Evolutionary conservation across 179 eudicot species (phyloP).

Genomic region (Nepenthes alata): DNA sequence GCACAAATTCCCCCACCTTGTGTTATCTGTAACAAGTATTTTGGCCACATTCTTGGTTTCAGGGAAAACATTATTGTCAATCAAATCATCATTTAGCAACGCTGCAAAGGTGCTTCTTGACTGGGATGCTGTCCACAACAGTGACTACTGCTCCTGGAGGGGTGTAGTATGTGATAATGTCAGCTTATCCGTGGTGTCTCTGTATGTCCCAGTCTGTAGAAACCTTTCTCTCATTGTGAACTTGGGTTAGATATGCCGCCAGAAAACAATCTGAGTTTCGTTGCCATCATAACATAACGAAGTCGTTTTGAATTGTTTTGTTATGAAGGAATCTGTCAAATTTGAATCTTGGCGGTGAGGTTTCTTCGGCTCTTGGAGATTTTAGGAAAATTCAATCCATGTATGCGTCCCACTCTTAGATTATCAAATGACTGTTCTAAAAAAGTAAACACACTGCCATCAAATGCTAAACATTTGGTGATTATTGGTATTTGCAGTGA

Average conservation of each 20-base stretch:
- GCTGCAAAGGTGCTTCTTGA: slow-evolving; percentile 44
- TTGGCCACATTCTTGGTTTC: background rate
- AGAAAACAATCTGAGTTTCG: too few species aligned
- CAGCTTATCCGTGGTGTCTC: slow-evolving; percentile 36
- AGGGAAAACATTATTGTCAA: slow-evolving; percentile 49
- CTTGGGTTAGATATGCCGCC: too few species aligned
- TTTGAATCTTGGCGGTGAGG: slow-evolving; percentile 57
- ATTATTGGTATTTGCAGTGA: slow-evolving; percentile 27
- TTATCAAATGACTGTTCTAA: background rate
- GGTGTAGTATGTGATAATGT: slow-evolving; percentile 43
- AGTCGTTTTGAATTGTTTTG: too few species aligned
- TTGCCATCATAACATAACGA: too few species aligned
- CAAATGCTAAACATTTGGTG: too few species aligned
- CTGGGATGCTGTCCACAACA: slow-evolving; percentile 47
- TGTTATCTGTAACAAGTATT: too few species aligned
- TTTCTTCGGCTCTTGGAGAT: slow-evolving; percentile 52
- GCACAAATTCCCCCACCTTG: too few species aligned
- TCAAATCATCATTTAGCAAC: slow-evolving; percentile 47
- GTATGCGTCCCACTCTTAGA: slow-evolving; percentile 16
- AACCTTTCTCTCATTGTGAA: background rate
- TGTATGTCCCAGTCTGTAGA: slow-evolving; percentile 19
- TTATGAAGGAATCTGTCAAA: slow-evolving; percentile 41
- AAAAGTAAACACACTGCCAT: too few species aligned
- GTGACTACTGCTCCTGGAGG: slow-evolving; percentile 55
- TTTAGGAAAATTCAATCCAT: slow-evolving; percentile 34